Conservation (phyloP, 1,284 basidiomycete genomes). For the Amylostereum areolatum region DNA sequence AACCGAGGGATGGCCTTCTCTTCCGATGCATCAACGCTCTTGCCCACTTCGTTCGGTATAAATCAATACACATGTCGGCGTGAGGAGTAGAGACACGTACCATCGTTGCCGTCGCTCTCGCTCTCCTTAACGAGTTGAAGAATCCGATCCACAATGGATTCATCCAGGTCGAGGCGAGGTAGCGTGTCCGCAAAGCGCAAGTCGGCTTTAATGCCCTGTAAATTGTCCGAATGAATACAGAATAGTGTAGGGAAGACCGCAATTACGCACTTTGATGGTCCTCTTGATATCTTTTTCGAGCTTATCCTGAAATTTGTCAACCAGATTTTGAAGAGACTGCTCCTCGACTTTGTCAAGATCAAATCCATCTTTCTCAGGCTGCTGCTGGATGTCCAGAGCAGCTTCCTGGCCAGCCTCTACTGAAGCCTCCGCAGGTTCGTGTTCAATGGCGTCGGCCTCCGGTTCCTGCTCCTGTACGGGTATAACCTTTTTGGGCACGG, state of each 20-base stretch:
- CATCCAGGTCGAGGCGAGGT: constrained; percentile 61
- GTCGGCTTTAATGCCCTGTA: constrained; percentile 82
- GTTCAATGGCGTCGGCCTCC: constrained; percentile 6
- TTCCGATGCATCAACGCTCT: constrained; percentile 25
- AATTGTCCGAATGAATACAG: not conserved
- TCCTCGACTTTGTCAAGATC: constrained; percentile 44
- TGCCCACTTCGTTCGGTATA: no score
- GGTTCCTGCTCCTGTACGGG: constrained; percentile 22
- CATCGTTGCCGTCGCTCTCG: constrained; percentile 26
- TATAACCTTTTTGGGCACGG: constrained; percentile 75
- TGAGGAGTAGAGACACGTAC: not conserved
- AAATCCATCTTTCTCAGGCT: constrained; percentile 19
- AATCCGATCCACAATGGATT: constrained; percentile 52
- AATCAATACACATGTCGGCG: no score
- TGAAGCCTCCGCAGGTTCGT: constrained; percentile 3
- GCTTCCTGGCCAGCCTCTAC: constrained; percentile 20
- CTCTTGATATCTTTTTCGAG: constrained; percentile 85
- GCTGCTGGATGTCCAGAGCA: constrained; percentile 3
- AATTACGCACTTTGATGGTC: constrained; percentile 44
- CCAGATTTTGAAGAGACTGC: constrained; percentile 52
- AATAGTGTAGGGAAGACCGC: not conserved
- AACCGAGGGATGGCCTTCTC: constrained; percentile 74
- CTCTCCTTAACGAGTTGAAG: constrained; percentile 43
- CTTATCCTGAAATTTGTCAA: constrained; percentile 84
- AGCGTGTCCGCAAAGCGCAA: constrained; percentile 69